Percentiles rank a stretch among this genome's conserved stretches.
Evolutionary conservation across 176 grass and related monocot species (phyloP).

Genomic region (Pontederia paniculata): DNA sequence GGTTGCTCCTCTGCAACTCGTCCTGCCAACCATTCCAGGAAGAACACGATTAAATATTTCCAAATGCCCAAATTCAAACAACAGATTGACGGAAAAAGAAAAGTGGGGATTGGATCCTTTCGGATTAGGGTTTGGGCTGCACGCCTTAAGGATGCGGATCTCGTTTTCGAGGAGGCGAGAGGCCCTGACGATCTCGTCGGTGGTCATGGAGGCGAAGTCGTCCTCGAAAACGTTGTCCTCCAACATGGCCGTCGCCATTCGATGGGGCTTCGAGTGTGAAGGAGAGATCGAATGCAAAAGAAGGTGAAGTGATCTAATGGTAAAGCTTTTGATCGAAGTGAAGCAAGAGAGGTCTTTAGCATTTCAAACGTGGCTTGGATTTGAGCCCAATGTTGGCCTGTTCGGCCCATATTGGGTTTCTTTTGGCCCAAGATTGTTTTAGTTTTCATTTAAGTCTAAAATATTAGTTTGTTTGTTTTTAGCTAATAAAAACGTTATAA

Average conservation of each 20-base stretch:
- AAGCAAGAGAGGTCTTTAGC: too few relatives aligned
- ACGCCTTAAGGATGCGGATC: constrained; percentile 76
- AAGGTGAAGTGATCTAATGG: too few relatives aligned
- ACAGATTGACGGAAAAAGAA: neutral
- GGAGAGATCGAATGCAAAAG: too few relatives aligned
- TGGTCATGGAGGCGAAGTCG: constrained; percentile 67
- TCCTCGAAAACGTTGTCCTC: constrained; percentile 40
- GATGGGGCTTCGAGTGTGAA: neutral
- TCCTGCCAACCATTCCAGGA: constrained; percentile 1
- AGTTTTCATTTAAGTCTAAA: too few relatives aligned
- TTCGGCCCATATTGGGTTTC: too few relatives aligned
- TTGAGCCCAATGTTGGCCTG: too few relatives aligned
- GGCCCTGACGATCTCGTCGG: constrained; percentile 42
- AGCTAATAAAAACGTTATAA: too few relatives aligned
- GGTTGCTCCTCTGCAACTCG: constrained; percentile 23
- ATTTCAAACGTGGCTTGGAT: too few relatives aligned
- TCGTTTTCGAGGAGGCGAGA: constrained; percentile 70
- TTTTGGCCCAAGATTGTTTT: too few relatives aligned
- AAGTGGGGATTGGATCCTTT: too few relatives aligned
- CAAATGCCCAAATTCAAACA: neutral
- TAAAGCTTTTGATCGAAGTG: too few relatives aligned
- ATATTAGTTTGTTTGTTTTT: too few relatives aligned
- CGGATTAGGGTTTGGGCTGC: neutral
- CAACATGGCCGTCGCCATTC: neutral
- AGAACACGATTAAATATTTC: neutral